phyloP scores from a whole-genome alignment of 306 rosid genomes.

The Cajanus cajan region DNA sequence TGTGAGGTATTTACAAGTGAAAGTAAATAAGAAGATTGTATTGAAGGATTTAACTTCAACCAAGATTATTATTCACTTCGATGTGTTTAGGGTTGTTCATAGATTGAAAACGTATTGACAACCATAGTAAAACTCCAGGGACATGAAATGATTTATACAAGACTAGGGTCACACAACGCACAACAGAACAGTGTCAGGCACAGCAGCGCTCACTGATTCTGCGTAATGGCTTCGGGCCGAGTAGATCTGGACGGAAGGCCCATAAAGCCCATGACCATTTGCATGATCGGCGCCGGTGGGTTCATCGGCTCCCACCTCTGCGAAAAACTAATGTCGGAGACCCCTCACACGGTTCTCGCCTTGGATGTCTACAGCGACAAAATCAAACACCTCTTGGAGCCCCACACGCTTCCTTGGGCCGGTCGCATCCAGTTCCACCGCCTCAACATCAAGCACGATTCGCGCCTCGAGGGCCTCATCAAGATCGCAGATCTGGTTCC shows the following conservation, averaged over 20 bases:
- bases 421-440: conserved; percentile 91
- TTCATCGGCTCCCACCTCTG: conserved; percentile 95
- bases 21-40: no score
- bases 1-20: no score
- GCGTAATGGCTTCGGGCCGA: conserved; percentile 50
- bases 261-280: conserved; percentile 74
- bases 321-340: conserved; percentile 76
- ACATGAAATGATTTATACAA: no score
- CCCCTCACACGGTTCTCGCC: conserved; percentile 80
- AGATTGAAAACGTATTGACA: no score
- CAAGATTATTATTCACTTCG: no score
- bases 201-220: background rate
- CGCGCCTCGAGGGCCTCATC: conserved; percentile 86
- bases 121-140: no score
- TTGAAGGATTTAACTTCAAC: no score
- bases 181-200: no score
- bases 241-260: conserved; percentile 81
- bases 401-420: conserved; percentile 60
- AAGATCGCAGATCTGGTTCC: conserved; percentile 87
- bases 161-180: no score
- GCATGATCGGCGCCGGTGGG: conserved; percentile 97
- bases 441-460: conserved; percentile 85
- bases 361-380: conserved; percentile 85
- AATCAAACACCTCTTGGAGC: conserved; percentile 86
- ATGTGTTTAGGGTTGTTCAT: no score